Evolutionary conservation across 2,329 filamentous ascomycete genomes (phyloP).

Genomic region (Aspergillus oerlinghausenensis): DNA sequence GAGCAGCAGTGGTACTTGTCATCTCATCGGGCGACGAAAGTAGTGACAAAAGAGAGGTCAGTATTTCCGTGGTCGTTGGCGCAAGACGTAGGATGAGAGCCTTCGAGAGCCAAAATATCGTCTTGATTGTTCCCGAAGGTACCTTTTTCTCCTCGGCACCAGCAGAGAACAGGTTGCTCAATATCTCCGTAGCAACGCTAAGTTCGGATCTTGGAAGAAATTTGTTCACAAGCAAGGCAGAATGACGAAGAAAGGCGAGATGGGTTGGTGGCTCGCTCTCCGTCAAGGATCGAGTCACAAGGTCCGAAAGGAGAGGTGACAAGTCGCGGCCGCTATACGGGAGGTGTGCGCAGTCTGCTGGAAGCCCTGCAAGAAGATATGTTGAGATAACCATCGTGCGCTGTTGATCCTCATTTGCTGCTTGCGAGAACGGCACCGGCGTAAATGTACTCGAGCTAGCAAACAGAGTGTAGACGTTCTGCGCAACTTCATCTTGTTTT

Average conservation of each 20-base stretch:
- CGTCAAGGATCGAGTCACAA: constrained; percentile 31
- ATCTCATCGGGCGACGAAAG: constrained; percentile 41
- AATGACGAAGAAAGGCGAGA: constrained; percentile 39
- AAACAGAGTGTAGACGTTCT: constrained; percentile 54
- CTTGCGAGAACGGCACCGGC: constrained; percentile 31
- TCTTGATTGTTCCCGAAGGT: constrained; percentile 44
- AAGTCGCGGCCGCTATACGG: constrained; percentile 30
- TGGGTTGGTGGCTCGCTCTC: constrained; percentile 32
- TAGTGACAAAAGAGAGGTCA: constrained; percentile 46
- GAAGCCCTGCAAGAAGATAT: constrained; percentile 52
- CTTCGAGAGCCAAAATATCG: constrained; percentile 59
- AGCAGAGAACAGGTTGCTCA: constrained; percentile 28
- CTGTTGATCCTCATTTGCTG: constrained; percentile 30
- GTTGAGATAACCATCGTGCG: constrained; percentile 54
- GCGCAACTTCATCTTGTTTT: constrained; percentile 49
- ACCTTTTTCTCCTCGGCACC: constrained; percentile 16
- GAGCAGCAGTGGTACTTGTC: constrained; percentile 50
- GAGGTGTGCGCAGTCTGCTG: constrained; percentile 31
- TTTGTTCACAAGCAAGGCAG: constrained; percentile 40
- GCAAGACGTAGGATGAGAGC: constrained; percentile 53
- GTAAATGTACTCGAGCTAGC: constrained; percentile 30
- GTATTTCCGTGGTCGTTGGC: constrained; percentile 47
- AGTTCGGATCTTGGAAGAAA: constrained; percentile 35
- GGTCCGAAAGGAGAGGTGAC: constrained; percentile 31
- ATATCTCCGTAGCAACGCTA: constrained; percentile 25